phyloP scores from a whole-genome alignment of 2,329 filamentous ascomycete genomes.

The Lecanosticta acicola region DNA sequence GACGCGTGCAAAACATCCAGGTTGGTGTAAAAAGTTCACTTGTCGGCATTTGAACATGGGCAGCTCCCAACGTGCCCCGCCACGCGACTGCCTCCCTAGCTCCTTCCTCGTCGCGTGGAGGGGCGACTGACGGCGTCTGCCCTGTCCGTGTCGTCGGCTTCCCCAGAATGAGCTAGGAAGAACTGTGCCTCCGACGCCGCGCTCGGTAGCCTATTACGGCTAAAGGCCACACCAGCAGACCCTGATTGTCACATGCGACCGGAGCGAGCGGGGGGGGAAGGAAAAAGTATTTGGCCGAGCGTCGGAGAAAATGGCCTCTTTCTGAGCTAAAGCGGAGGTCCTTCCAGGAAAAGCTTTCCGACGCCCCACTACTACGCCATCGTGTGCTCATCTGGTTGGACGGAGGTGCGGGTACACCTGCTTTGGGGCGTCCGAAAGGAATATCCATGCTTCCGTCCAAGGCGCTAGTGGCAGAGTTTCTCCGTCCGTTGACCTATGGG shows the following conservation, averaged over 20 bases:
- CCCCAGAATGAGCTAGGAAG: neutral
- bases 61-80: too few species aligned
- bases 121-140: constrained; percentile 3
- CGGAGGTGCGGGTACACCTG: neutral
- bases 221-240: neutral
- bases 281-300: constrained; percentile 6
- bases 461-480: constrained; percentile 11
- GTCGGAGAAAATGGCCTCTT: neutral
- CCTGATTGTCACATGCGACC: neutral
- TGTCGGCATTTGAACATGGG: neutral
- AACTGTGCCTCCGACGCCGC: neutral
- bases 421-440: neutral
- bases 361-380: neutral
- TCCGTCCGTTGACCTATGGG: constrained; percentile 19
- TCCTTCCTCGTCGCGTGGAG: too few species aligned
- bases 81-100: too few species aligned
- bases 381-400: neutral
- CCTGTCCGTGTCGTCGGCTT: neutral
- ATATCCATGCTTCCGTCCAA: constrained; percentile 7
- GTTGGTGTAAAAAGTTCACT: too few species aligned
- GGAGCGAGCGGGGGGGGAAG: neutral
- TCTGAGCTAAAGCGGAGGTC: neutral
- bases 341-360: neutral
- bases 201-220: neutral
- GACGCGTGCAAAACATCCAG: constrained; percentile 4